Evolutionary conservation across 2,329 filamentous ascomycete species (phyloP).

Genomic region (Trichocomaceae sp.): DNA sequence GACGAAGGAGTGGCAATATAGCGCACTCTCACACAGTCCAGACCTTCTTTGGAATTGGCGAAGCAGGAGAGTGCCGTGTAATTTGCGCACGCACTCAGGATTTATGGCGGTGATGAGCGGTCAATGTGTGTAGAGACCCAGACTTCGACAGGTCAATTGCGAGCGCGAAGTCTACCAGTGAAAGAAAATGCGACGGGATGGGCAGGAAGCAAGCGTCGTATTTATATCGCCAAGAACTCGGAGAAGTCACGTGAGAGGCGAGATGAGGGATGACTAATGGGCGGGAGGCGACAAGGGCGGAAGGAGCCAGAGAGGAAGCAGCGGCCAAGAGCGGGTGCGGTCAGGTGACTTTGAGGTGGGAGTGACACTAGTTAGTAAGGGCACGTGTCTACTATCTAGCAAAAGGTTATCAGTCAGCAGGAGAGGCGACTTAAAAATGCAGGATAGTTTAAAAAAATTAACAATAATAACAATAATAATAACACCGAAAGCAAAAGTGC

Average conservation of each 20-base stretch:
- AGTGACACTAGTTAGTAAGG: not conserved
- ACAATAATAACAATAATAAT: no score
- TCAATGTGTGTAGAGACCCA: not conserved
- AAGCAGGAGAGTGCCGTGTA: not conserved
- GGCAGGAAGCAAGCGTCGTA: conserved; percentile 28
- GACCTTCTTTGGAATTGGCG: not conserved
- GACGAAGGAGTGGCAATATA: conserved; percentile 1
- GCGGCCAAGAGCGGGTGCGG: conserved; percentile 13
- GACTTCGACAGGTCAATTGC: not conserved
- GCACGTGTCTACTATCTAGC: conserved; percentile 4
- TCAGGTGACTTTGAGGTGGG: conserved; percentile 17
- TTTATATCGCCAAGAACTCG: conserved; percentile 41
- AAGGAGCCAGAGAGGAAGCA: conserved; percentile 14
- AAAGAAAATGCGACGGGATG: conserved; percentile 14
- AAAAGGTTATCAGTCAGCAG: not conserved
- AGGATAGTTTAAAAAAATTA: no score
- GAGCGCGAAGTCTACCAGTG: conserved; percentile 19
- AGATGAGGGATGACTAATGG: conserved; percentile 19
- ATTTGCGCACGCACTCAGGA: not conserved
- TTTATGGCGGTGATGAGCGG: not conserved
- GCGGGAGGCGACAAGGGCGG: conserved; percentile 10
- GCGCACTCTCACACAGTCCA: not conserved
- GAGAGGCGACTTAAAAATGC: not conserved
- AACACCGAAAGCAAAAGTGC: no score
- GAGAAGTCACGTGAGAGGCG: conserved; percentile 32